Base-by-base conservation (phyloP, 2,329 filamentous ascomycete species). In the Tetracladium maxilliforme region DNA sequence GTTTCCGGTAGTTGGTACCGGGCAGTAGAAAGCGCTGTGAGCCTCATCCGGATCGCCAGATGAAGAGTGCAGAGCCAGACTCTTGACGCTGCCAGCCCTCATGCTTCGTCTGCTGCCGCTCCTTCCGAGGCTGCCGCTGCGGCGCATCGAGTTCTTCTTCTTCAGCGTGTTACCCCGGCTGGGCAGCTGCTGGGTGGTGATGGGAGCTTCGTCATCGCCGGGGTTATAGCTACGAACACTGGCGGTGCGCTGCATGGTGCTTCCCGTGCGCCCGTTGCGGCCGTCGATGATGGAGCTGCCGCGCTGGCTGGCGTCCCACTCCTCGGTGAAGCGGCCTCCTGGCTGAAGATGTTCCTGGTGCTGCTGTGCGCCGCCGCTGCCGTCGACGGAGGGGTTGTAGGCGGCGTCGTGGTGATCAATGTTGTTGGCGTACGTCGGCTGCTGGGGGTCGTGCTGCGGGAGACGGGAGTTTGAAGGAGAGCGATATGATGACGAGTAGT, bases 21-120 rank as follows among this genome's bases (percentile, higher is more conserved):
- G 90, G 24, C 83, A 84, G 47, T 74, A 76, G 47, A 94, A 94
- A 21, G 78, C 82, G 51, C 80, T 94, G 45, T 86, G 78, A 36
- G 64, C 60, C 44, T 82, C 73, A 30, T 76, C 69, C 32, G 69
- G 64, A 31, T 82, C 75, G 16, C 61, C 61, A 5, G 61, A 67
- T n/a, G n/a, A n/a, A 31, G 79, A 72, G 30, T 81, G 79, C 29
- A 84, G 54, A 14, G 67, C 71, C 29, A 92, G 60, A 41, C 84
- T 92, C 39, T 73, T 71, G 25, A 94, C 82, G 46, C 84, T 92
- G 28, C 84, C 86, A 15, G 86, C 82, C 43, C 74, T 76, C 52
- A 81, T 69, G 48, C 82, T 92, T 38, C 74, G 70, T 27, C 78
- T 73, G 50, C 86, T 94, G 35, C 72, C 64, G 45, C 74, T 84